Percentiles rank a stretch among this genome's conserved stretches.
These are phyloP conservation scores for Globisporangium cystogenes DNA, from an alignment of 352 stramenopile species.

Conservation along the genomic window DNA sequence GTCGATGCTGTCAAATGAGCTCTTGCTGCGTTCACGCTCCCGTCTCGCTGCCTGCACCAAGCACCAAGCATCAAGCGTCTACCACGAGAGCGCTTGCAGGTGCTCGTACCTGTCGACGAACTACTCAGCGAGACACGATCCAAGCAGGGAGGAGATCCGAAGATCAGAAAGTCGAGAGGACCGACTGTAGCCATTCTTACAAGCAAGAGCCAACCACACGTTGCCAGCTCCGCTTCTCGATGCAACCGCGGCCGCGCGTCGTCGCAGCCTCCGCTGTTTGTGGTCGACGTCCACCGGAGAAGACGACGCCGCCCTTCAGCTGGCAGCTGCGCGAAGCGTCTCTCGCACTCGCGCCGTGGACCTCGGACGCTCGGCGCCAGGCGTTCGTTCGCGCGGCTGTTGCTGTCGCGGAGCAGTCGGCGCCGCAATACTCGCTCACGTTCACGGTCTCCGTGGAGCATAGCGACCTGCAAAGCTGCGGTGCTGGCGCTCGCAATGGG, in stretches of 20 bases:
- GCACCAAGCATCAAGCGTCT: too few species aligned
- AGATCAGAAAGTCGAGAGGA: too few species aligned
- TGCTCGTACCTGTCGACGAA: too few species aligned
- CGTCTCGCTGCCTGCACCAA: too few species aligned
- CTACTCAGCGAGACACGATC: too few species aligned
- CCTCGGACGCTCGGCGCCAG: constrained; percentile 14
- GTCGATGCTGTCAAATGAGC: too few species aligned
- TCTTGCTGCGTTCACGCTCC: too few species aligned
- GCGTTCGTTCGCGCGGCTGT: constrained; percentile 15
- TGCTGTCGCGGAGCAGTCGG: constrained; percentile 25
- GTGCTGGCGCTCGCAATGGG: not conserved
- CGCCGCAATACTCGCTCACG: constrained; percentile 36
- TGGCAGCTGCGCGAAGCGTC: constrained; percentile 16
- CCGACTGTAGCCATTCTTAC: too few species aligned
- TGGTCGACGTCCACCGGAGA: too few species aligned
- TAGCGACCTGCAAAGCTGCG: not conserved
- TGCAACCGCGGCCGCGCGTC: not conserved
- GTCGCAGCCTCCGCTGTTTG: not conserved
- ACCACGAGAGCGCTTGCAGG: too few species aligned
- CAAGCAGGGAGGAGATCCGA: too few species aligned
- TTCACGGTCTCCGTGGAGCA: constrained; percentile 18
- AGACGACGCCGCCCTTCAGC: constrained; percentile 3
- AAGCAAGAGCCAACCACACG: too few species aligned
- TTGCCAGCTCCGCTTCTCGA: not conserved
- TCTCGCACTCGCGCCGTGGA: constrained; percentile 22